Evolutionary conservation across 2,329 filamentous ascomycete genomes (phyloP), one percentile per base, ranked within the genome.

Genomic region (Nigrospora osmanthi): DNA sequence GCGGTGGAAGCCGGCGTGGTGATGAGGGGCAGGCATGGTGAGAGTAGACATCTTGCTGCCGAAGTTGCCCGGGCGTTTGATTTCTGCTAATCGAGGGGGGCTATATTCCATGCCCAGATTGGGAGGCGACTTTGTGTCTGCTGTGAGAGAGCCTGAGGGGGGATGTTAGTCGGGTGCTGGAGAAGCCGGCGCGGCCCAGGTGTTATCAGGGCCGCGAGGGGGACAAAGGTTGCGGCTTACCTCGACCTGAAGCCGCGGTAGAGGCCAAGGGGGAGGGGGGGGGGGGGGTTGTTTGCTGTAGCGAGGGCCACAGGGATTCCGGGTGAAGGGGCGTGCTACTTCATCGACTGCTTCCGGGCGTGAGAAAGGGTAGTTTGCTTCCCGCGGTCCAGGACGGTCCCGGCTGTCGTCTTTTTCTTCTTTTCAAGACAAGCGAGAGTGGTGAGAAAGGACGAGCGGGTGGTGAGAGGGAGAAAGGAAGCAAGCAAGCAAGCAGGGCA

Each of bases 31-130:
- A 49, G 70, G 58, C 61, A 73, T 75, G 49, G 70, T 65, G 53
- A 76, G 63, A 57, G 69, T 69, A 57, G 72, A 72, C 72, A 76
- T 76, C 36, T 68, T 73, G 58, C 57, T 48, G 43, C 50, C 52
- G 47, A 47, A 38, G 49, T 51, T 51, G 58, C 55, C 35, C 51
- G 58, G 49, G 49, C 52, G 59, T 50, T 43, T 53, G 45, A 28
- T 49, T 47, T 58, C 49, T 50, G 51, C 52, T 52, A 56, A 56
- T 57, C 59, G 55, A 46, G 55, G 52, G 50, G 59, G 60, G 57
- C 64, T 68, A 62, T 63, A 58, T 67, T 68, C 68, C 68, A 70
- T 72, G 55, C 56, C 59, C 42, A 16, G 23, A 54, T 47, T 28
- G 23, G 23, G 23, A 7, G 23, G 23, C 36, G 17, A 28, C 37